Percentiles rank a stretch among this genome's conserved stretches.
Evolutionary conservation across 495 filamentous ascomycete genomes (phyloP).

Genomic region (Hypoxylon crocopeplum): DNA sequence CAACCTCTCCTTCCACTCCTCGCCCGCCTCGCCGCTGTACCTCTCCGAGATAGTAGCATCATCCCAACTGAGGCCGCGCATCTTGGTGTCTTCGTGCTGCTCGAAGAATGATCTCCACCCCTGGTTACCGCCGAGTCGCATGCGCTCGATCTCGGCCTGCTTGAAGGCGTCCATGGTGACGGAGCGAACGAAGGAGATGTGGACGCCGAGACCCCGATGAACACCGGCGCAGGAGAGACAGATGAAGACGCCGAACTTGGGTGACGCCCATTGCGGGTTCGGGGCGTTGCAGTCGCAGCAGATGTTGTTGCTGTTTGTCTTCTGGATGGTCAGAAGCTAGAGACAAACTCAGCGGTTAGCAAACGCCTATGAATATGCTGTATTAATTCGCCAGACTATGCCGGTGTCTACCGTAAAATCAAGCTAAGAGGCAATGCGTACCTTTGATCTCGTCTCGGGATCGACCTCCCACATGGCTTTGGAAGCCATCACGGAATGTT

Average conservation of each 20-base stretch:
- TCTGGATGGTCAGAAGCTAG: constrained; percentile 87
- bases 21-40: constrained; percentile 85
- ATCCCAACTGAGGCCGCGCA: constrained; percentile 69
- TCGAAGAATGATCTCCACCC: constrained; percentile 87
- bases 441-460: constrained; percentile 92
- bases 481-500: constrained; percentile 47
- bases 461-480: constrained; percentile 95
- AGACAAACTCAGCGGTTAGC: constrained; percentile 15
- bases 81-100: constrained; percentile 67
- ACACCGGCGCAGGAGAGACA: constrained; percentile 95
- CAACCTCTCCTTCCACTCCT: constrained; percentile 95
- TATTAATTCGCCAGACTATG: background rate
- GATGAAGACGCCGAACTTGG: constrained; percentile 86
- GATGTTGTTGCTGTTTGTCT: constrained; percentile 79
- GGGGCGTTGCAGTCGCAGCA: constrained; percentile 96
- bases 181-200: constrained; percentile 96
- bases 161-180: constrained; percentile 99
- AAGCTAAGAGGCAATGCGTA: constrained; percentile 45
- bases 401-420: background rate
- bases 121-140: constrained; percentile 86
- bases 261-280: constrained; percentile 89
- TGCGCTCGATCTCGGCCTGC: constrained; percentile 79
- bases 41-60: constrained; percentile 80
- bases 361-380: background rate
- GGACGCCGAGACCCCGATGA: constrained; percentile 92